phyloP scores from a whole-genome alignment of 2,329 filamentous ascomycete species.

The Ophiostoma tasmaniense region DNA sequence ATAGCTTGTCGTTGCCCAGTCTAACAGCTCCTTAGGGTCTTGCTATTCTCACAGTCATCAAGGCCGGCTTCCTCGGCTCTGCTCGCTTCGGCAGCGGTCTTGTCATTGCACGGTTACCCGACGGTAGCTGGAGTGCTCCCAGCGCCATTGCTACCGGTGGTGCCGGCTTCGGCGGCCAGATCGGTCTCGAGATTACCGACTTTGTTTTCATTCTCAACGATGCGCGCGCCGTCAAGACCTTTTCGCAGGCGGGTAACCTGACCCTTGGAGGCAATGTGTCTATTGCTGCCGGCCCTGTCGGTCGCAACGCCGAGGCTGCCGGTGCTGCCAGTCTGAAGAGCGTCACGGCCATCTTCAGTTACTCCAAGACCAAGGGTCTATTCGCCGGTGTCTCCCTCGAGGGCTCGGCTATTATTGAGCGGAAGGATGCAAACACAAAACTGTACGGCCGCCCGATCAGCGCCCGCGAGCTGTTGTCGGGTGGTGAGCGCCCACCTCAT shows the following conservation, averaged over 20 bases:
- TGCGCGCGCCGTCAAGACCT: slow-evolving; percentile 76
- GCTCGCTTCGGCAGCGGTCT: slow-evolving; percentile 74
- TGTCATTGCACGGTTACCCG: slow-evolving; percentile 68
- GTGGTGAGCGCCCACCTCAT: slow-evolving; percentile 67
- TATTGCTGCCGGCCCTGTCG: slow-evolving; percentile 86
- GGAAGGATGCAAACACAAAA: slow-evolving; percentile 94
- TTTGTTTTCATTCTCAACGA: slow-evolving; percentile 99
- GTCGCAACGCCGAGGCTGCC: slow-evolving; percentile 90
- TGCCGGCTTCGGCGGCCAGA: slow-evolving; percentile 76
- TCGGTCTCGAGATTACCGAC: slow-evolving; percentile 80
- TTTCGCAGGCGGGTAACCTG: slow-evolving; percentile 83
- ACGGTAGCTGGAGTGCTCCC: slow-evolving; percentile 74
- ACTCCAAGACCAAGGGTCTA: slow-evolving; percentile 94
- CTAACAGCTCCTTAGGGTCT: slow-evolving; percentile 47
- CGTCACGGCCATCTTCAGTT: slow-evolving; percentile 88
- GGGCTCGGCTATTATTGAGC: slow-evolving; percentile 85
- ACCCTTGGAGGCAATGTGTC: slow-evolving; percentile 95
- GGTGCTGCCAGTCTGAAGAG: slow-evolving; percentile 85
- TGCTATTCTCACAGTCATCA: slow-evolving; percentile 77
- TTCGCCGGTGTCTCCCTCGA: slow-evolving; percentile 95
- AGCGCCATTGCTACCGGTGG: slow-evolving; percentile 74
- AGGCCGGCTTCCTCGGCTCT: slow-evolving; percentile 77
- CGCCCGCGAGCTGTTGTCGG: slow-evolving; percentile 72
- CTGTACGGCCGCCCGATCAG: slow-evolving; percentile 79
- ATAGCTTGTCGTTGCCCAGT: neutral